phyloP scores from a whole-genome alignment of 768 basidiomycete species.

The Amanita exitialis region DNA sequence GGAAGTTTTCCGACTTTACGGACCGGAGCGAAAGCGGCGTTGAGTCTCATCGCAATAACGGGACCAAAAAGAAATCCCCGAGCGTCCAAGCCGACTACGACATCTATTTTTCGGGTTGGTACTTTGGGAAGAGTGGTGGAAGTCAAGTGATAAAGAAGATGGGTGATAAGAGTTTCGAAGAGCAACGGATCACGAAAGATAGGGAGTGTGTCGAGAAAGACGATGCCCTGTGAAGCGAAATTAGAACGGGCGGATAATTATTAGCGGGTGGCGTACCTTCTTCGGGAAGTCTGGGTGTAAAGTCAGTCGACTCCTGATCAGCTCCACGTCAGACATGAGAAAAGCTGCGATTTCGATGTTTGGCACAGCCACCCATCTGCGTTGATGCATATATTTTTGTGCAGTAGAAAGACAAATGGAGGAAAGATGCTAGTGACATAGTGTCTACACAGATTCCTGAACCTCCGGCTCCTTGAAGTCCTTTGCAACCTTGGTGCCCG shows the following conservation, averaged over 20 bases:
- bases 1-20: slow-evolving; percentile 95
- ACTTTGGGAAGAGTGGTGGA: slow-evolving; percentile 61
- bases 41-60: slow-evolving; percentile 79
- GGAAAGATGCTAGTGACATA: slow-evolving; percentile 24
- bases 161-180: slow-evolving; percentile 86
- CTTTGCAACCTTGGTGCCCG: slow-evolving; percentile 86
- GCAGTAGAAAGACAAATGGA: slow-evolving; percentile 19
- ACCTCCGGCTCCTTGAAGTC: slow-evolving; percentile 99
- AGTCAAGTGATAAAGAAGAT: slow-evolving; percentile 78
- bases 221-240: slow-evolving; percentile 53
- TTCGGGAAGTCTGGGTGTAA: slow-evolving; percentile 79
- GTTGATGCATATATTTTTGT: too few species aligned
- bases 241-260: not conserved
- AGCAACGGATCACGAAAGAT: slow-evolving; percentile 77
- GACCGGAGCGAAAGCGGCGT: slow-evolving; percentile 93
- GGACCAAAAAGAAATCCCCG: slow-evolving; percentile 95
- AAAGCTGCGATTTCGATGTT: not conserved
- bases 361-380: not conserved
- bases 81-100: slow-evolving; percentile 91
- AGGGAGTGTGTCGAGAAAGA: slow-evolving; percentile 93
- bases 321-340: slow-evolving; percentile 67
- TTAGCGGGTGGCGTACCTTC: slow-evolving; percentile 48
- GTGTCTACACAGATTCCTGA: slow-evolving; percentile 77
- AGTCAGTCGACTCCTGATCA: slow-evolving; percentile 50
- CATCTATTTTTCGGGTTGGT: slow-evolving; percentile 67